Evolutionary conservation across 2,329 filamentous ascomycete genomes (phyloP), one percentile per base, ranked within the genome.

Genomic region (Parascedosporium putredinis): DNA sequence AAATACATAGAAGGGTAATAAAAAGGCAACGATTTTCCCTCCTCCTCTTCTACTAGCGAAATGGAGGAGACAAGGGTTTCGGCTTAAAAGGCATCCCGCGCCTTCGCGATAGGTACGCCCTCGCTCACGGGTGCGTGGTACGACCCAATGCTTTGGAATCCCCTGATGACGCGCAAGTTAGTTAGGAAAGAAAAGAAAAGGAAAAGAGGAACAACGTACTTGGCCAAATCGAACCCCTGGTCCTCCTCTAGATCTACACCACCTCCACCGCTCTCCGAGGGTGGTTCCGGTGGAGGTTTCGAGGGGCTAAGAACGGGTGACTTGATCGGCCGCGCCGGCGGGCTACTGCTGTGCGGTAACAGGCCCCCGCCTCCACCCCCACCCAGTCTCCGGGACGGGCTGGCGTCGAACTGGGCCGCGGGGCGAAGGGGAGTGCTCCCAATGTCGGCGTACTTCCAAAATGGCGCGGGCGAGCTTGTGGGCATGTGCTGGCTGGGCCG

Each of bases 381-480:
- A 24, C 64, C 64, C 20, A 64, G 60, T 14, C 63, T 59, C 59
- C 81, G 82, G 6, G 73, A 74, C 2, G 81, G 81, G 57, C 79
- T 83, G 36, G 75, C 61, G 53, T 84, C 79, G 51, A 77, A 79
- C 3, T 68, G 63, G 0, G 64, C 58, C 3, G 66, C 57, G 12
- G 71, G 66, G 56, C 72, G 71, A 49, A 86, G 69, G 2, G 86
- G 86, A 2, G 86, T 90, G 64, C 81, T 87, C 23, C 79, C 78
- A 52, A 88, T 77, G 55, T 89, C 85, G 36, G 85, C 82, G 64
- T 86, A 93, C 63, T 87, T 89, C 88, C 88, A 94, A 64, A 94
- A 93, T 0, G 87, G 86, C 1, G 88, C 88, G 0, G 88, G 88
- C 27, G 85, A 89, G 57, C 84, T 88, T 43, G 88, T 89, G 29